Conservation (phyloP, 441 rosid species). For the Croton setiger region DNA sequence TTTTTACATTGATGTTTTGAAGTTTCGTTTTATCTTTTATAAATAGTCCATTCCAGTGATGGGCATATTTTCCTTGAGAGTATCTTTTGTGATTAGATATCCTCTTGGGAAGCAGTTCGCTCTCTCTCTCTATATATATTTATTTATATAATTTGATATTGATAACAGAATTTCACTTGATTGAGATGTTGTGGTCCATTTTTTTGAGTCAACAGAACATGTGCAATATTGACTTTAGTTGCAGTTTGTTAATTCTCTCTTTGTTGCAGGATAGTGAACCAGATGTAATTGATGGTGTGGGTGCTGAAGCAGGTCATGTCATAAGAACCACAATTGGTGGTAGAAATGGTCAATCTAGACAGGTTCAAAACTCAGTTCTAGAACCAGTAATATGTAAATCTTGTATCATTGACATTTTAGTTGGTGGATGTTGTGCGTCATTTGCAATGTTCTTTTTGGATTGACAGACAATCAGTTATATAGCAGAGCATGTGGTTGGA, state of each 20-base stretch:
- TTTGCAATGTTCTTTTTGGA: constrained; percentile 30
- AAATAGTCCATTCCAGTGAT: background rate
- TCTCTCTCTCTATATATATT: no score
- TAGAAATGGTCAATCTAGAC: constrained; percentile 86
- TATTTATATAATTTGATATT: constrained; percentile 14
- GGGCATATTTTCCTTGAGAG: constrained; percentile 4
- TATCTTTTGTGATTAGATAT: background rate
- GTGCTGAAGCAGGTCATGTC: constrained; percentile 88
- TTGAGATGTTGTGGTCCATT: background rate
- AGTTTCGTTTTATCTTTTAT: constrained; percentile 7
- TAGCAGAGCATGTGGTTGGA: constrained; percentile 95
- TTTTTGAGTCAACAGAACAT: background rate
- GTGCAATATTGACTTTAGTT: background rate
- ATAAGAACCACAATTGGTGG: constrained; percentile 83
- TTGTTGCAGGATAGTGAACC: constrained; percentile 86
- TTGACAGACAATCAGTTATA: constrained; percentile 78
- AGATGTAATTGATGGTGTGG: constrained; percentile 82
- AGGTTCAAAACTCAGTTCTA: constrained; percentile 43
- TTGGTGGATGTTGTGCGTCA: constrained; percentile 11
- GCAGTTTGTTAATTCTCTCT: background rate
- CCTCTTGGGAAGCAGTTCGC: constrained; percentile 2
- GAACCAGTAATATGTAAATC: constrained; percentile 8
- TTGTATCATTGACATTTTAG: background rate
- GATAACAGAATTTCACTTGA: constrained; percentile 8
- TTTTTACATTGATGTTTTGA: background rate